Evolutionary conservation across 2,329 filamentous ascomycete genomes (phyloP), one percentile per base, ranked within the genome.

Genomic region (Hypomyces perniciosus): DNA sequence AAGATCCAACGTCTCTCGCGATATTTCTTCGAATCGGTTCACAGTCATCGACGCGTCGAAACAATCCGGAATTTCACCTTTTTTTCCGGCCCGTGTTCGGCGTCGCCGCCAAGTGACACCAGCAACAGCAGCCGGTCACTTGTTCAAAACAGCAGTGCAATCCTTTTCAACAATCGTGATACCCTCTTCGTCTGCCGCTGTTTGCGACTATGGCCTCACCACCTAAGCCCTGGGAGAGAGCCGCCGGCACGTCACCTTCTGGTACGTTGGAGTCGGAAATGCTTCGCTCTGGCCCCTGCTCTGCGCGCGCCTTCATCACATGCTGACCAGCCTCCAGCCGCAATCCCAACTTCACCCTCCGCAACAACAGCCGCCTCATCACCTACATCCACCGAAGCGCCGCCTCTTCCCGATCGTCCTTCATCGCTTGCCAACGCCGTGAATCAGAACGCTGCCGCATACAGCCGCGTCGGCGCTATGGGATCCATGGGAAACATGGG

Each of bases 221-320:
- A 65, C 93, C 93, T 50, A 99, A 99, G 73, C 93, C 93, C 43
- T 99, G 93, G 93, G 93, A 99, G 74, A 82, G 86, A 69, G 80
- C 85, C 13, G 48, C 38, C 30, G 45, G 45, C 34, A 38, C 51
- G n/a, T 44, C 27, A 28, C 51, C 51, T 13, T 34, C 37, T 31
- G 33, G 51, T 53, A 44, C 38, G 51, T 53, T 33, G 27, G 8
- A 27, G 31, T 35, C 35, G 27, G 12, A 29, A 26, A 20, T 44
- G 29, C 13, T 8, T 20, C 28, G 43, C 26, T 29, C 27, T 29
- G 26, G 30, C 20, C 41, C 34, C n/a, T 42, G 33, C 27, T 31
- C 27, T 31, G 12, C 28, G 12, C 43, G 48, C 48, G 44, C 48
- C 27, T 41, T 45, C 44, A 60, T 57, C 56, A 58, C 58, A 57